Percentiles rank a stretch among this genome's conserved stretches.
These are phyloP conservation scores for Yamadazyma diddensiae DNA, from an alignment of 1,139 yeast species.

Conservation along the genomic window DNA sequence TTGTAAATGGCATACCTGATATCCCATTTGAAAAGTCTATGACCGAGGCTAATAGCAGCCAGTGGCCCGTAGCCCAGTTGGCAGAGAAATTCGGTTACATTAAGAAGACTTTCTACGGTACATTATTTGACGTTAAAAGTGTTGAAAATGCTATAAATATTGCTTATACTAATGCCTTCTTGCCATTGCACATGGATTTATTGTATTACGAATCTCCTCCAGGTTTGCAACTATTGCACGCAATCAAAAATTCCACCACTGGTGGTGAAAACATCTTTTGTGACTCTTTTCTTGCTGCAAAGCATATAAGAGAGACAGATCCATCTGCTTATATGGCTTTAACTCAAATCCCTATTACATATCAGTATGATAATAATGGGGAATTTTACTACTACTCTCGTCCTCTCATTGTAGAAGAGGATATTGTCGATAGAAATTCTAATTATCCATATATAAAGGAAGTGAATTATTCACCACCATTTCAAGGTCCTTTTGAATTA, in stretches of 20 bases:
- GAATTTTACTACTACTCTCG: slow-evolving; percentile 64
- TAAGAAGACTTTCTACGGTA: slow-evolving; percentile 72
- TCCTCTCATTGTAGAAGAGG: slow-evolving; percentile 64
- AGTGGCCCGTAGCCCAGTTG: slow-evolving; percentile 45
- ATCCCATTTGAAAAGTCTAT: slow-evolving; percentile 19
- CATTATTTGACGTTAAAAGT: slow-evolving; percentile 66
- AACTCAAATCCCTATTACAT: slow-evolving; percentile 63
- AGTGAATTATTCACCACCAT: slow-evolving; percentile 80
- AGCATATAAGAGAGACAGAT: slow-evolving; percentile 50
- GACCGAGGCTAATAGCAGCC: slow-evolving; percentile 27
- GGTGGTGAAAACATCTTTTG: slow-evolving; percentile 76
- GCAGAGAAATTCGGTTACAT: slow-evolving; percentile 69
- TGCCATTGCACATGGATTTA: slow-evolving; percentile 81
- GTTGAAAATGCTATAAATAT: slow-evolving; percentile 64
- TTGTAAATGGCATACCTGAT: slow-evolving; percentile 52
- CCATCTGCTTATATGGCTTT: slow-evolving; percentile 66
- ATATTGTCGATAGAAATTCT: slow-evolving; percentile 26
- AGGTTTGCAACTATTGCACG: slow-evolving; percentile 71
- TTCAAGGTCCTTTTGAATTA: slow-evolving; percentile 74
- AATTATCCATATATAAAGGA: slow-evolving; percentile 46
- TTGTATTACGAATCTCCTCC: slow-evolving; percentile 83
- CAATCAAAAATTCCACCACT: slow-evolving; percentile 55
- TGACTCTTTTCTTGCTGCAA: slow-evolving; percentile 73
- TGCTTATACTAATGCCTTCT: slow-evolving; percentile 64
- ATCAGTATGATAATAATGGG: slow-evolving; percentile 64